These are phyloP conservation scores for Lippia alba DNA, from an alignment of 305 asterid species.

Conservation along the genomic window DNA sequence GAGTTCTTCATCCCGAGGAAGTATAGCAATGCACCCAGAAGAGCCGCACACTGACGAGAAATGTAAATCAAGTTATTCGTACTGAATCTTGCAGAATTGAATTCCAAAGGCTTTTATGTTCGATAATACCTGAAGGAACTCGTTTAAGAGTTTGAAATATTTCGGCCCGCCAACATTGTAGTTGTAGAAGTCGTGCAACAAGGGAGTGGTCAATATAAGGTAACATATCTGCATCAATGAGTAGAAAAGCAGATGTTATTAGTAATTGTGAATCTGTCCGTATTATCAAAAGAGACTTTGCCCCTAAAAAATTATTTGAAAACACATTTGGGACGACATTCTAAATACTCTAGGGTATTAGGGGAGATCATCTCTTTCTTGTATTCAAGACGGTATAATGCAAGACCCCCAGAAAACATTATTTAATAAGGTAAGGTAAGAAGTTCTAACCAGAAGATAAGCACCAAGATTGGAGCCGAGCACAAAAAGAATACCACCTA, in stretches of 20 bases:
- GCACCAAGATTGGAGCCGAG: slow-evolving; percentile 86
- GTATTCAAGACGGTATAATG: no score
- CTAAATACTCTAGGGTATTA: no score
- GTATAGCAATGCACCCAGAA: slow-evolving; percentile 76
- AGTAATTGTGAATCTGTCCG: slow-evolving; percentile 1
- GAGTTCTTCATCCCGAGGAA: slow-evolving; percentile 83
- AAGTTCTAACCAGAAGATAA: slow-evolving; percentile 65
- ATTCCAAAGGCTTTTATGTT: not conserved
- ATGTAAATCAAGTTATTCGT: slow-evolving; percentile 19
- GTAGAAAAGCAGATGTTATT: slow-evolving; percentile 13
- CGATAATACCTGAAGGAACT: slow-evolving; percentile 69
- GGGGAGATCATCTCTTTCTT: no score
- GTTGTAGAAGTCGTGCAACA: slow-evolving; percentile 70
- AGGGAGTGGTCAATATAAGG: slow-evolving; percentile 70
- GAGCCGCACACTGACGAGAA: slow-evolving; percentile 58
- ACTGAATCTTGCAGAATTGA: not conserved
- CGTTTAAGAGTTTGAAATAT: slow-evolving; percentile 50
- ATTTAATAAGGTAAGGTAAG: slow-evolving; percentile 4
- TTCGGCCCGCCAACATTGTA: slow-evolving; percentile 51
- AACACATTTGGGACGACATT: no score
- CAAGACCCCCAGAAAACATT: not conserved
- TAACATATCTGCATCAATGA: slow-evolving; percentile 59
- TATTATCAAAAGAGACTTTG: no score
- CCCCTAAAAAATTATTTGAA: no score
- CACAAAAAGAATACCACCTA: slow-evolving; percentile 87